These are phyloP conservation scores for Mycocentrospora acerina DNA, from an alignment of 2,329 filamentous ascomycete genomes.

Conservation along the genomic window DNA sequence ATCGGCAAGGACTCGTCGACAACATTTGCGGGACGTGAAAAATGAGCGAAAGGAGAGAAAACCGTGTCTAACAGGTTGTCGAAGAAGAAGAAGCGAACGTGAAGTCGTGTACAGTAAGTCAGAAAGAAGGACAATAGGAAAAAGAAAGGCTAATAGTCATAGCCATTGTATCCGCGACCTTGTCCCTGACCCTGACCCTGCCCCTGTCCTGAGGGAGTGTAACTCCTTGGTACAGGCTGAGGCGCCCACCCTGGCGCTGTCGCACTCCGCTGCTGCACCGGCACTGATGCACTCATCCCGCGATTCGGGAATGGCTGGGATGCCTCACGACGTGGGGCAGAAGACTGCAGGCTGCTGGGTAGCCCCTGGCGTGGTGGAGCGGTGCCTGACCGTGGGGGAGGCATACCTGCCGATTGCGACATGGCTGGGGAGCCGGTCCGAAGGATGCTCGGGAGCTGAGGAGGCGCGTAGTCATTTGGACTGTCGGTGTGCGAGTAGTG, in stretches of 20 bases:
- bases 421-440: conserved; percentile 33
- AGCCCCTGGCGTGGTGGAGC: conserved; percentile 36
- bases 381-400: conserved; percentile 26
- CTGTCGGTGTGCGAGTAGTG: conserved; percentile 23
- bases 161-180: conserved; percentile 20
- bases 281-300: conserved; percentile 22
- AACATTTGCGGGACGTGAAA: too few relatives aligned
- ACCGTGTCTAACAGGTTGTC: conserved; percentile 18
- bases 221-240: conserved; percentile 18
- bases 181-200: conserved; percentile 22
- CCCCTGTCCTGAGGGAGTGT: conserved; percentile 19
- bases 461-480: conserved; percentile 23
- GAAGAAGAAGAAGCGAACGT: conserved; percentile 21
- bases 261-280: conserved; percentile 34
- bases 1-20: conserved; percentile 2
- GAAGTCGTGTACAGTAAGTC: conserved; percentile 8
- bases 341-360: conserved; percentile 35
- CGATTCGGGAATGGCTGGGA: conserved; percentile 35
- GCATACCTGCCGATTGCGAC: conserved; percentile 19
- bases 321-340: conserved; percentile 40
- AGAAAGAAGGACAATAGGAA: conserved; percentile 1
- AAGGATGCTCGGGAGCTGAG: conserved; percentile 27
- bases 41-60: neutral
- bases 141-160: conserved; percentile 12
- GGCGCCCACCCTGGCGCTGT: conserved; percentile 34